Base-by-base conservation (phyloP, 257 asterid genomes). In the Solanum gracilifrons region DNA sequence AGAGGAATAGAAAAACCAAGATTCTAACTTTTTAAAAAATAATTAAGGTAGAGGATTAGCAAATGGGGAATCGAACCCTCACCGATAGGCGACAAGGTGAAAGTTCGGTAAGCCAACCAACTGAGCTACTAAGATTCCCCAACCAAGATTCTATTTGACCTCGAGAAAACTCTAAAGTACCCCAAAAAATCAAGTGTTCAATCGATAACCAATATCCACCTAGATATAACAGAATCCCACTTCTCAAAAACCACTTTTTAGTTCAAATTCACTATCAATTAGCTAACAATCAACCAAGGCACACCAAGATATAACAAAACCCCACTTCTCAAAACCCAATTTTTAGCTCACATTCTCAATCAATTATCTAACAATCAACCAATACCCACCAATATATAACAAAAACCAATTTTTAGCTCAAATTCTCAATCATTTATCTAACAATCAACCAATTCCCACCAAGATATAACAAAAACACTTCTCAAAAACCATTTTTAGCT, bases 281-380 rank as follows among this genome's bases (percentile, higher is more conserved):
- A 5, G 11, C 39, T 15, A 31, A 15, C 39, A 71, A 27, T 41
- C 62, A 41, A 41, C 25, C n/a, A 77, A 25, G 9, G 16, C 7
- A 33, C 60, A 76, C 32, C n/a, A 21, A 85, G 82, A 16, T 72
- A 86, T 76, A 85, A 87, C 84, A 36, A 60, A 74, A 90, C 75
- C 91, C 89, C 93, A 90, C n/a, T 15, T 86, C 82, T 66, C 89
- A 90, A 90, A 92, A 80, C 72, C 9, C 90, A 85, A 84, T 87
- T 87, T 92, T 90, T 68, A 89, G 89, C 89, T 82, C 75, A 86
- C 27, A 77, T 77, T 5, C 9, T 23, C 75, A 75, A 83, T 76
- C 79, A 83, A 16, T 18, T 7, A 20, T 16, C 39, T 32, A 72
- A 15, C 43, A 72, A 8, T 43, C 66, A 27, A 79, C 27, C 9